Evolutionary conservation across 2,329 filamentous ascomycete genomes (phyloP), one percentile per base, ranked within the genome.

Genomic region (Ceratocystis ficicola): DNA sequence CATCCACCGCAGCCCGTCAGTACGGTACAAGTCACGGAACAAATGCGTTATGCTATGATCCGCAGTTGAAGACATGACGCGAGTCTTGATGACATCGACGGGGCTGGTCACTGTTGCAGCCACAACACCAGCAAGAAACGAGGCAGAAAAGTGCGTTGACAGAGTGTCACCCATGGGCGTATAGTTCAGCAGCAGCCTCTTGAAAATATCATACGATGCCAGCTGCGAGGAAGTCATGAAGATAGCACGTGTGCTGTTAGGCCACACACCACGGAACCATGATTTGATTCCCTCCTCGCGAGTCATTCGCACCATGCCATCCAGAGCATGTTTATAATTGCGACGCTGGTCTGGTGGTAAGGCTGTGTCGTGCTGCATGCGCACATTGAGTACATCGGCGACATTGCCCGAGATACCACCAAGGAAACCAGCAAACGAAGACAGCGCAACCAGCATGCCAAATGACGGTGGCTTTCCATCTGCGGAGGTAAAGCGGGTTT

Each of bases 311-410:
- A 88, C 77, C 71, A 97, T 80, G 32, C 94, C 94, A 73, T 97
- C 87, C 61, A 96, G 75, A 2, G 92, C 94, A 75, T 97, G 83
- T 69, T 85, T 87, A 78, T 99, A 99, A 76, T 95, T 94, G 66
- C 93, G 84, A 61, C 90, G 85, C 72, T 95, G 79, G 4, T 81
- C 81, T 0, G 77, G 72, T 0, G 91, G 88, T 1, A 96, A 83
- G 0, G 90, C 85, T 1, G 89, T 86, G 72, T 87, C 94, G 76
- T 95, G 90, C 77, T 99, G 94, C 94, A 99, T 99, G 70, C 94
- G 90, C 62, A 99, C 94, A 76, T 99, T 99, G 72, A 96, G 81
- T 44, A 99, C 91, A 74, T 99, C 94, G 70, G 92, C 93, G 2
- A 92, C 91, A 77, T 97, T 99, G 70, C 94, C 94, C 5, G 87